Conservation (phyloP, 495 filamentous ascomycete species). For the Diplogelasinospora grovesii region DNA sequence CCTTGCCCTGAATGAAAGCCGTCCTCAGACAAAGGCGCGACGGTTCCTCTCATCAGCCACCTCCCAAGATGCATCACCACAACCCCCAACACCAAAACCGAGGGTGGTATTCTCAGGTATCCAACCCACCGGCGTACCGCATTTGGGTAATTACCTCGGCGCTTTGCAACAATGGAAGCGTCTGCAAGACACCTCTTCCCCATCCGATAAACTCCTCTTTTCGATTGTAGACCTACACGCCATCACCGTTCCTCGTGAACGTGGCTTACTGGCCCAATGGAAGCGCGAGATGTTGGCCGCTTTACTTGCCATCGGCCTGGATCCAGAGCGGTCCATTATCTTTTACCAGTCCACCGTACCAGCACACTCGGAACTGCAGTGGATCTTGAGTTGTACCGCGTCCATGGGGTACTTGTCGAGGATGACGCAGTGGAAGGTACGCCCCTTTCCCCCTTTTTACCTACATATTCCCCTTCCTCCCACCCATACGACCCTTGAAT, state of each 20-base stretch:
- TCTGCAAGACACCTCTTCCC: conserved; percentile 57
- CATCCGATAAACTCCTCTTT: conserved; percentile 60
- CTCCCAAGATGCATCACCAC: background rate
- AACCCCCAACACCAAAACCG: background rate
- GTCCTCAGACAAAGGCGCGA: too few species aligned
- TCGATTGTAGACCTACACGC: conserved; percentile 91
- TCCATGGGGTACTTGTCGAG: conserved; percentile 81
- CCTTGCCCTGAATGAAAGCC: background rate
- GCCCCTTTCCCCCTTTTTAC: conserved; percentile 8
- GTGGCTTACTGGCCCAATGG: conserved; percentile 49
- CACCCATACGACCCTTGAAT: conserved; percentile 8
- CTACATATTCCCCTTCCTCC: background rate
- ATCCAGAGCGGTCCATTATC: conserved; percentile 66
- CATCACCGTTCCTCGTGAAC: conserved; percentile 68
- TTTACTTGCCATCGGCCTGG: conserved; percentile 75
- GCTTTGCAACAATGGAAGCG: conserved; percentile 81
- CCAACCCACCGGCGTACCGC: conserved; percentile 92
- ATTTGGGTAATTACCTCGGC: conserved; percentile 92
- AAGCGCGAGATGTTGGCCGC: conserved; percentile 70
- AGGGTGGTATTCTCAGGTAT: conserved; percentile 84
- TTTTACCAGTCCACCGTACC: conserved; percentile 78
- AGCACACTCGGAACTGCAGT: conserved; percentile 83
- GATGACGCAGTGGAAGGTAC: conserved; percentile 98
- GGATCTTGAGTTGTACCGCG: conserved; percentile 88
- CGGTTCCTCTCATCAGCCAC: background rate